Percentiles rank a stretch among this genome's conserved stretches.
phyloP scores from a whole-genome alignment of 345 rosid genomes.

The Aquilaria sinensis region DNA sequence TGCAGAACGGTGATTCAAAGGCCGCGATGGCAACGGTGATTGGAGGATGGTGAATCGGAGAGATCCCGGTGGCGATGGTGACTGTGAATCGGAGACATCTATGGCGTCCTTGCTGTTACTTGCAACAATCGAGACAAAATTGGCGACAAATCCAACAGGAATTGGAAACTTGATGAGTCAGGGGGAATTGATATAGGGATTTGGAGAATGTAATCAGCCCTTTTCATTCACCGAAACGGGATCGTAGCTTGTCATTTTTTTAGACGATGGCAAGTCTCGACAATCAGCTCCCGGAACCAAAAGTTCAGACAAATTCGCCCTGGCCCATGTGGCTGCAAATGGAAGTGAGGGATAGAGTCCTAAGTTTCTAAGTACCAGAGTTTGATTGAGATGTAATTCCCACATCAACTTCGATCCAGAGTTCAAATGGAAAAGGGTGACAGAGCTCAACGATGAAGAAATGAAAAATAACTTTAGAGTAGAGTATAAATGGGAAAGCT shows the following conservation, averaged over 20 bases:
- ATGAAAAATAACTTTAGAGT: slow-evolving; percentile 4
- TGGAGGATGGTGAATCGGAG: too few species aligned
- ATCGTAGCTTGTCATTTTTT: too few species aligned
- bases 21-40: too few species aligned
- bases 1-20: too few species aligned
- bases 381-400: slow-evolving; percentile 61
- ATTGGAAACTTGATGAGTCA: neutral
- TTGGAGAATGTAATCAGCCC: slow-evolving; percentile 59
- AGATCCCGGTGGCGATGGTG: too few species aligned
- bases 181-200: slow-evolving; percentile 87
- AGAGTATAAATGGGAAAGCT: slow-evolving; percentile 3
- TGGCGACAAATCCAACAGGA: slow-evolving; percentile 17
- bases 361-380: slow-evolving; percentile 22
- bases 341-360: slow-evolving; percentile 26
- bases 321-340: slow-evolving; percentile 48
- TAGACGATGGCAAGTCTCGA: too few species aligned
- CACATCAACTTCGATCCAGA: slow-evolving; percentile 51
- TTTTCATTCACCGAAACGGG: slow-evolving; percentile 14
- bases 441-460: neutral
- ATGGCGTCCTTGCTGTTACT: slow-evolving; percentile 13
- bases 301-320: slow-evolving; percentile 27
- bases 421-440: neutral
- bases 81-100: slow-evolving; percentile 3
- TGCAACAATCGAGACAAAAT: neutral
- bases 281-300: slow-evolving; percentile 4